Conservation (phyloP, 257 asterid species). For the Solanum sejunctum region DNA sequence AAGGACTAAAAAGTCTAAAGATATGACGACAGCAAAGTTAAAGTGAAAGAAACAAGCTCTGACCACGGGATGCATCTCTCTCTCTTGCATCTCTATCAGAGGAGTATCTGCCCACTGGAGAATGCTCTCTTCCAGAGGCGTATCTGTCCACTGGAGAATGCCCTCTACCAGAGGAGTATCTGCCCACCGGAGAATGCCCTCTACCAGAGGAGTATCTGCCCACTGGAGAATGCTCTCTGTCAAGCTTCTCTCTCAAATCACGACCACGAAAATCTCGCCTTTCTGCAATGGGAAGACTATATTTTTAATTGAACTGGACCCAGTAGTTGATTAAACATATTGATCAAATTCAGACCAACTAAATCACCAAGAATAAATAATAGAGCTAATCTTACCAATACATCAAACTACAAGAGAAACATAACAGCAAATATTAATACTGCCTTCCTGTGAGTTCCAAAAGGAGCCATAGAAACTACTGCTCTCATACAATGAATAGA, state of each 20-base stretch:
- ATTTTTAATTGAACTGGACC: not conserved
- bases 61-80: conserved; percentile 68
- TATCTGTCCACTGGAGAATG: conserved; percentile 54
- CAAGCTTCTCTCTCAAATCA: conserved; percentile 83
- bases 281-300: conserved; percentile 31
- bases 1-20: not conserved
- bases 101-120: conserved; percentile 52
- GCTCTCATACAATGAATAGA: conserved; percentile 39
- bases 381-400: conserved; percentile 58
- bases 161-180: conserved; percentile 32
- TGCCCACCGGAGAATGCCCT: conserved; percentile 54
- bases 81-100: conserved; percentile 28
- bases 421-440: conserved; percentile 45
- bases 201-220: conserved; percentile 29
- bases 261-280: conserved; percentile 50
- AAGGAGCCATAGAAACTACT: conserved; percentile 42
- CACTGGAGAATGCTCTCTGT: conserved; percentile 53
- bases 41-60: conserved; percentile 7
- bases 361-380: conserved; percentile 14
- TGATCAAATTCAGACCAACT: conserved; percentile 1
- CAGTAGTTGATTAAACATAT: not conserved
- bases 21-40: not conserved
- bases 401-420: conserved; percentile 39
- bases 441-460: conserved; percentile 60
- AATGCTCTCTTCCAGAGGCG: conserved; percentile 41